A percentile compares a stretch with the other conserved stretches of the same genome.
Conservation (phyloP, 257 asterid genomes). For the Perilla frutescens region DNA sequence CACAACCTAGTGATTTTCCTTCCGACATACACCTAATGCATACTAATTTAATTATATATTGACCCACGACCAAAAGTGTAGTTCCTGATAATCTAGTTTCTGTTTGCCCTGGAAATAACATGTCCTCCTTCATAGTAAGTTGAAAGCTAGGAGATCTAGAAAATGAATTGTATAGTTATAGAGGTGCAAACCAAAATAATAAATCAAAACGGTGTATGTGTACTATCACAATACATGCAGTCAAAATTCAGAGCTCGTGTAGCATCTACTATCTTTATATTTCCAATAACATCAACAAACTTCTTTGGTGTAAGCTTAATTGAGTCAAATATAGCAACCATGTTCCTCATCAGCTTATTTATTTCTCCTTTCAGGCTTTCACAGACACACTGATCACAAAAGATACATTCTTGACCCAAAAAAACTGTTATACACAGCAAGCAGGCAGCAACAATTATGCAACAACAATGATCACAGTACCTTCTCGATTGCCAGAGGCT, state of each 20-base stretch:
- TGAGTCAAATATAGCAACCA: slow-evolving; percentile 4
- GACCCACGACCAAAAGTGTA: too few species aligned
- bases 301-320: background rate
- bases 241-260: background rate
- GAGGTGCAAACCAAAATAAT: background rate
- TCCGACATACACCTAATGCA: too few species aligned
- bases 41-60: too few species aligned
- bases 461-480: slow-evolving; percentile 31
- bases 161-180: background rate
- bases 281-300: background rate
- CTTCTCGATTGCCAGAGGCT: slow-evolving; percentile 67
- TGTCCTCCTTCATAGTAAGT: background rate
- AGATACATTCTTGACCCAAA: background rate
- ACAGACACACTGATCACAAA: background rate
- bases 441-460: background rate
- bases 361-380: background rate
- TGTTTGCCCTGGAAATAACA: too few species aligned
- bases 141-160: background rate
- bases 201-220: background rate
- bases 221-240: background rate
- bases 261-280: background rate
- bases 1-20: too few species aligned
- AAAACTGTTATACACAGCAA: background rate
- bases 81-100: too few species aligned
- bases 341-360: background rate